Percentiles rank a stretch among this genome's conserved stretches.
Evolutionary conservation across 2,329 filamentous ascomycete genomes (phyloP).

Genomic region (Stachybotrys chartarum): DNA sequence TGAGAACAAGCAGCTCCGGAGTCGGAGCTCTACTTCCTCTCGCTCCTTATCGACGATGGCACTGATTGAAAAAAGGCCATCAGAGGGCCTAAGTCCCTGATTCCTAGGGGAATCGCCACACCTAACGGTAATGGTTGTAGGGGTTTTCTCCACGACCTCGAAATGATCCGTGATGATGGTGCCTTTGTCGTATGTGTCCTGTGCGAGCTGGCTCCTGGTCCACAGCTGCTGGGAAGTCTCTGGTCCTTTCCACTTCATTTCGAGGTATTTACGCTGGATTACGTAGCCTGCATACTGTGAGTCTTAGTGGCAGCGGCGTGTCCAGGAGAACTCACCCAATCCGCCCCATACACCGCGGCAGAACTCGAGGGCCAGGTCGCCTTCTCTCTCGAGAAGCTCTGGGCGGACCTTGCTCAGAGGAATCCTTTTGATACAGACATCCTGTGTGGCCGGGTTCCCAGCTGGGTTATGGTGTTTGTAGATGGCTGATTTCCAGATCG

Average conservation of each 20-base stretch:
- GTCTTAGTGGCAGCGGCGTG: neutral
- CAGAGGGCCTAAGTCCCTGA: slow-evolving; percentile 46
- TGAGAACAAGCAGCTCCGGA: slow-evolving; percentile 59
- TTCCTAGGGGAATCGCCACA: slow-evolving; percentile 59
- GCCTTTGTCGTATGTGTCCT: slow-evolving; percentile 53
- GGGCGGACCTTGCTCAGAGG: slow-evolving; percentile 58
- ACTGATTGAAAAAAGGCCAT: slow-evolving; percentile 61
- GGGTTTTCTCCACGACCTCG: slow-evolving; percentile 59
- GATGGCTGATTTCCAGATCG: slow-evolving; percentile 49
- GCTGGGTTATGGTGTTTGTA: slow-evolving; percentile 56
- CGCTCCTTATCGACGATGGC: slow-evolving; percentile 52
- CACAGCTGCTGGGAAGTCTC: slow-evolving; percentile 56
- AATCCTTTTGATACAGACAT: slow-evolving; percentile 56
- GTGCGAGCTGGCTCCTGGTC: slow-evolving; percentile 45
- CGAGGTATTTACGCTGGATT: slow-evolving; percentile 50
- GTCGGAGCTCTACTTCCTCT: slow-evolving; percentile 53
- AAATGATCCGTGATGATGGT: slow-evolving; percentile 65
- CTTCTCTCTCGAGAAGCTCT: slow-evolving; percentile 54
- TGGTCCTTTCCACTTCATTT: slow-evolving; percentile 50
- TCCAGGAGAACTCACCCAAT: slow-evolving; percentile 40
- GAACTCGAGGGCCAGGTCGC: slow-evolving; percentile 54
- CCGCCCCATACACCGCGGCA: slow-evolving; percentile 62
- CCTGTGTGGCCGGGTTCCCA: slow-evolving; percentile 55
- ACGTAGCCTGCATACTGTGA: slow-evolving; percentile 37
- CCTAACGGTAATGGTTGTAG: slow-evolving; percentile 52